These are phyloP conservation scores for Lagenaria siceraria DNA, from an alignment of 306 rosid genomes.

Conservation along the genomic window DNA sequence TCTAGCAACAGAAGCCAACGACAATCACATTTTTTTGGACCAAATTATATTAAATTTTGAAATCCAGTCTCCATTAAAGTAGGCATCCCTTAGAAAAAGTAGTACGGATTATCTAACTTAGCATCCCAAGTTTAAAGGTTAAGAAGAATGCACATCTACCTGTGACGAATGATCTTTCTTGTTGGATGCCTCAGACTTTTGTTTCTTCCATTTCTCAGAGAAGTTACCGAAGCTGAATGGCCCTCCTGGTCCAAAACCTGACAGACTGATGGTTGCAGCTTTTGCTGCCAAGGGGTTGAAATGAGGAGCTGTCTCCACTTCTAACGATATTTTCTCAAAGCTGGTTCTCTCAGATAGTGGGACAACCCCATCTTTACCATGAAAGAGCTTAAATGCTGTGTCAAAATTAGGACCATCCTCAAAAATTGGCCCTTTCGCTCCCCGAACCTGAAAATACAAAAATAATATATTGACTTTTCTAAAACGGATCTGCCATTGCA, in stretches of 20 bases:
- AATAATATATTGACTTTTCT: not conserved
- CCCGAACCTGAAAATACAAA: slow-evolving; percentile 20
- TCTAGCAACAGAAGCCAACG: not conserved
- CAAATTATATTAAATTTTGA: not conserved
- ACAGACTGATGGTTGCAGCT: slow-evolving; percentile 63
- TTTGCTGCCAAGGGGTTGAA: slow-evolving; percentile 70
- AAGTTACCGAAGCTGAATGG: slow-evolving; percentile 52
- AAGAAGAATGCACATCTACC: slow-evolving; percentile 24
- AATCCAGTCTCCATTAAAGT: not conserved
- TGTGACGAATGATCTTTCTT: slow-evolving; percentile 36
- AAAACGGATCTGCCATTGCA: not conserved
- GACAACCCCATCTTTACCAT: slow-evolving; percentile 70
- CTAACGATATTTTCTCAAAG: slow-evolving; percentile 8
- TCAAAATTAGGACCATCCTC: slow-evolving; percentile 75
- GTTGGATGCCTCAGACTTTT: slow-evolving; percentile 36
- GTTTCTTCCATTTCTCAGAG: slow-evolving; percentile 64
- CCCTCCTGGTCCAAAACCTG: slow-evolving; percentile 59
- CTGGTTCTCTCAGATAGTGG: slow-evolving; percentile 48
- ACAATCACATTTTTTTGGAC: not conserved
- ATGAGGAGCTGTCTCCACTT: slow-evolving; percentile 30
- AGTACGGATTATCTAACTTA: not conserved
- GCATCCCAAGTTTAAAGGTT: not conserved
- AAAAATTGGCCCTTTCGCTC: slow-evolving; percentile 68
- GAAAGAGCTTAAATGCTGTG: slow-evolving; percentile 62
- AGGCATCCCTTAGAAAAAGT: not conserved